Evolutionary conservation across 345 rosid genomes (phyloP).

Genomic region (Salix caprea): DNA sequence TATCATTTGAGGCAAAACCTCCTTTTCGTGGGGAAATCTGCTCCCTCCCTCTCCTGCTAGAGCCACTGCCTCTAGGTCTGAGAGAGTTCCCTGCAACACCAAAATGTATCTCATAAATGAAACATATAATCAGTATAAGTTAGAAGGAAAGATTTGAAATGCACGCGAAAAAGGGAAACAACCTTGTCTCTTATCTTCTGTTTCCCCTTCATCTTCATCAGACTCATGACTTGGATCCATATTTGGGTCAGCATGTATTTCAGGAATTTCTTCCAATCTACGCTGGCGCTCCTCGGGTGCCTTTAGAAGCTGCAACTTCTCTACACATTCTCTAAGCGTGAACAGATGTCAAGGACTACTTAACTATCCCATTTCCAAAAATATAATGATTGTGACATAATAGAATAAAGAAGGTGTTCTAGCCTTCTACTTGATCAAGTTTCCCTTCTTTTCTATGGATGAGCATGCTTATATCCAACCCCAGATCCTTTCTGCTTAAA

Average conservation of each 20-base stretch:
- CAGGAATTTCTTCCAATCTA: conserved; percentile 90
- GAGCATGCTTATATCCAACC: neutral
- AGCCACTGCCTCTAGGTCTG: conserved; percentile 60
- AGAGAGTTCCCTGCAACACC: conserved; percentile 46
- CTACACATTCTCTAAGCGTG: conserved; percentile 99
- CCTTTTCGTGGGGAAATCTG: conserved; percentile 75
- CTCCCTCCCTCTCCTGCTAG: conserved; percentile 69
- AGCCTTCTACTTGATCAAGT: neutral
- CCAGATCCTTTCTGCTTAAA: neutral
- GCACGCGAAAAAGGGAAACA: neutral
- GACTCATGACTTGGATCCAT: conserved; percentile 97
- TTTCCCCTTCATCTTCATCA: conserved; percentile 73
- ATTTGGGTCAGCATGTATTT: conserved; percentile 87
- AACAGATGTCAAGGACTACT: conserved; percentile 55
- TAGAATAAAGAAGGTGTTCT: neutral
- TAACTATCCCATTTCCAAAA: neutral
- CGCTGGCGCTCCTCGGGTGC: conserved; percentile 94
- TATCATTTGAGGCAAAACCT: conserved; percentile 51
- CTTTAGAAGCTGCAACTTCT: conserved; percentile 88
- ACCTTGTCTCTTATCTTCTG: conserved; percentile 75
- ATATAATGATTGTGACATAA: neutral
- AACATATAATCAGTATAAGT: neutral
- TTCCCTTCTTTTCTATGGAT: neutral
- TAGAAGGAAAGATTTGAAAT: conserved; percentile 1
- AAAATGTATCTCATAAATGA: conserved; percentile 21